These are phyloP conservation scores for slime mould (Dictyostelium discoideum) DNA, from an alignment of 78 protist genomes.

Conservation along the genomic window DNA sequence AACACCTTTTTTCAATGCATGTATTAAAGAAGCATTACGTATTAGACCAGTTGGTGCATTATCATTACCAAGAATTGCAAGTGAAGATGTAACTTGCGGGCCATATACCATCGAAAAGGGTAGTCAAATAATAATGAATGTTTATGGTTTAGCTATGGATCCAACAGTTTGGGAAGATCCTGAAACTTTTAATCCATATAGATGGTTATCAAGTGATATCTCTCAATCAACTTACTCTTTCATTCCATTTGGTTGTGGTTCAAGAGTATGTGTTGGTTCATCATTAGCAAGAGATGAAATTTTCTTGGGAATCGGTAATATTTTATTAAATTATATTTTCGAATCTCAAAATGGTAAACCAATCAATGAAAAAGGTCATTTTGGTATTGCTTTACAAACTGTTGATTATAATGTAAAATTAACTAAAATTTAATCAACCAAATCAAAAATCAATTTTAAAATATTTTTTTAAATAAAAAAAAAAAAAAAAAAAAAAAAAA, in stretches of 20 bases:
- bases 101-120: slow-evolving; percentile 40
- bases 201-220: slow-evolving; percentile 24
- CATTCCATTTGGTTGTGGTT: slow-evolving; percentile 63
- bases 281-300: slow-evolving; percentile 66
- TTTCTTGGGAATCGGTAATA: slow-evolving; percentile 32
- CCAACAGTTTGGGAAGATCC: slow-evolving; percentile 38
- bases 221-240: neutral
- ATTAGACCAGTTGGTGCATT: slow-evolving; percentile 79
- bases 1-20: slow-evolving; percentile 58
- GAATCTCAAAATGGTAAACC: neutral
- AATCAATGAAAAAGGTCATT: slow-evolving; percentile 47
- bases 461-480: no score
- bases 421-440: neutral
- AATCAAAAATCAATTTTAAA: neutral
- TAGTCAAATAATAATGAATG: slow-evolving; percentile 38
- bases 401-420: slow-evolving; percentile 1
- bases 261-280: slow-evolving; percentile 48
- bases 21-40: slow-evolving; percentile 62
- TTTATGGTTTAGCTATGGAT: slow-evolving; percentile 51
- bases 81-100: neutral
- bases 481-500: no score
- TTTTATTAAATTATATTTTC: slow-evolving; percentile 18
- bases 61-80: slow-evolving; percentile 29
- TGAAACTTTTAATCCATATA: slow-evolving; percentile 32
- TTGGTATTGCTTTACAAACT: slow-evolving; percentile 51